Evolutionary conservation across 2,329 filamentous ascomycete species (phyloP), one percentile per base, ranked within the genome.

Genomic region (Fusarium circinatum): DNA sequence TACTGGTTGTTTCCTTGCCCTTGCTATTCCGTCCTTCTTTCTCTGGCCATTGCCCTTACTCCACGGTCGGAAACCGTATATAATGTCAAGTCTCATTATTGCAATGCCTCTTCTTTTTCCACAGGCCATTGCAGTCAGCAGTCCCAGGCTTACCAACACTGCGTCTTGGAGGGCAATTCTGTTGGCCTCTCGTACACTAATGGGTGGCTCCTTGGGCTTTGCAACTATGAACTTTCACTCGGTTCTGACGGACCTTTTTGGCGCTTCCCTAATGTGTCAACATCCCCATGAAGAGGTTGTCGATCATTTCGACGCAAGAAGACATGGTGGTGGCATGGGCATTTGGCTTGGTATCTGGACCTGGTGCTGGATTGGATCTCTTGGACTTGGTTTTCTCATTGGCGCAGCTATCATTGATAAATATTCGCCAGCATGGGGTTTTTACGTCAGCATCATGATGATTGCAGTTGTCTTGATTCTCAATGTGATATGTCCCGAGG

Each of bases 291-390:
- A 94, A 81, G 93, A 94, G 77, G 83, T 92, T 26, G 90, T 92
- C 3, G 87, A 91, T 65, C 82, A 87, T 18, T 89, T 89, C 74
- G 93, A 95, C 80, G 88, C 93, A 24, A 89, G 93, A 62, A 86
- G 93, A 45, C 92, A 94, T 77, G 93, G 93, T 13, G 92, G 93
- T 18, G 93, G 93, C 1, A 91, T 95, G 84, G 93, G 93, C 1
- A 84, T 93, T n/a, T 95, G 93, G 93, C 85, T 94, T 15, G 92
- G 92, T 4, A 86, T 93, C 62, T 95, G 93, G 92, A 91, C 91
- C 1, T 95, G 91, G 90, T 93, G 92, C 79, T 93, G 89, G 81
- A 90, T 93, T 75, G 92, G 91, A 11, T 93, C 92, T 28, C 85
- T 95, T 28, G 89, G 90, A 1, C 79, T 94, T 42, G 93, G 93